Evolutionary conservation across 2,329 filamentous ascomycete genomes (phyloP), one percentile per base, ranked within the genome.

Genomic region (Nemania diffusa): DNA sequence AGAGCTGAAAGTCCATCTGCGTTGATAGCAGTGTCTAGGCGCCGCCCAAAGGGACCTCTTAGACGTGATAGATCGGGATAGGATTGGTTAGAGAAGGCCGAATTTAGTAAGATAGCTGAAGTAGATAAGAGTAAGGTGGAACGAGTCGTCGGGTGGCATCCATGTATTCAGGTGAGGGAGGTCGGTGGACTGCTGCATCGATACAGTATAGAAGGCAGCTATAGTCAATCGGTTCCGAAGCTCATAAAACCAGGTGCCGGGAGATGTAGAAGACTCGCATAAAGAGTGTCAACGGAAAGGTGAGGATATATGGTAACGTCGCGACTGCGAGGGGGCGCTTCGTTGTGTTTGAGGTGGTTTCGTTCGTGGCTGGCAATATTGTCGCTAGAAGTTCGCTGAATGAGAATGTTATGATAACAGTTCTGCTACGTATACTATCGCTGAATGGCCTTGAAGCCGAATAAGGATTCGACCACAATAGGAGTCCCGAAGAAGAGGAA

Each of bases 1-100:
- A 84, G 81, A 83, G 88, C 89, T 81, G 84, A 84, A 82, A 87
- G 87, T 86, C 85, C 87, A 88, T 91, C 87, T 83, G 89, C 88
- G 88, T 90, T 89, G 84, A 51, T 46, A 62, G 87, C 89, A 85
- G 74, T 79, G 73, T 73, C 73, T 75, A 76, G 69, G 46, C 56
- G 64, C 51, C 65, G 55, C 55, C 67, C 57, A 57, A 62, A 53
- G 44, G 64, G 40, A 59, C 60, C 56, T 69, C 52, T 69, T 58
- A 57, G 62, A 29, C 40, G 55, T 40, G 62, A 58, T 42, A 34
- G 50, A 62, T 53, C 65, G 69, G 63, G 37, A 51, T 44, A 29
- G 17, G 50, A 61, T 60, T 57, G 56, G 62, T 42, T 65, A 22
- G 13, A 37, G 20, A 9, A 20, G 42, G 46, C 44, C 26, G 24